Conservation (phyloP, 2,329 filamentous ascomycete genomes). For the Pseudogymnoascus sp. region DNA sequence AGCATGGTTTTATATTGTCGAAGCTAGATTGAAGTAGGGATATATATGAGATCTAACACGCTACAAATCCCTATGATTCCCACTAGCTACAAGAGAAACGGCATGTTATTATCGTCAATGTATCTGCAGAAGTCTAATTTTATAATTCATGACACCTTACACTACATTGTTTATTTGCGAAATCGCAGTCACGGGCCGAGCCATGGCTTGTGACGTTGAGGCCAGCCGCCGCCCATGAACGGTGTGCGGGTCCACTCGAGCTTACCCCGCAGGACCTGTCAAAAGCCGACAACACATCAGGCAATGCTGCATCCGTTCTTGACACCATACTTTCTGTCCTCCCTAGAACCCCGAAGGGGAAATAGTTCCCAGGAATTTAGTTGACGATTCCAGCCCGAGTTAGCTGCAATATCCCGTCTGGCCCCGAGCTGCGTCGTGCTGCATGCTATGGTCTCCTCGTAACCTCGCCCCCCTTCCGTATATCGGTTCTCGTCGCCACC, state of each 20-base stretch:
- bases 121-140: no score
- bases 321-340: background rate
- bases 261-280: constrained; percentile 3
- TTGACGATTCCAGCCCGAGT: background rate
- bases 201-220: background rate
- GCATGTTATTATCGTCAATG: background rate
- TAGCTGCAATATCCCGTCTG: background rate
- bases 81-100: background rate
- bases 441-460: background rate
- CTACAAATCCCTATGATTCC: background rate
- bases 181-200: constrained; percentile 4
- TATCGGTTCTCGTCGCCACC: background rate
- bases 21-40: background rate
- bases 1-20: background rate
- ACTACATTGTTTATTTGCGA: background rate
- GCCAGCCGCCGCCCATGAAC: background rate
- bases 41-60: background rate
- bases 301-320: background rate
- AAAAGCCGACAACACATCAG: constrained; percentile 4
- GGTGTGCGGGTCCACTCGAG: background rate
- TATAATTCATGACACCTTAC: background rate
- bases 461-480: background rate
- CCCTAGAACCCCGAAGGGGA: background rate
- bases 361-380: background rate
- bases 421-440: background rate